Evolutionary conservation across 352 stramenopile species (phyloP), one percentile per base, ranked within the genome.

Genomic region (Lagenidium sp.): DNA sequence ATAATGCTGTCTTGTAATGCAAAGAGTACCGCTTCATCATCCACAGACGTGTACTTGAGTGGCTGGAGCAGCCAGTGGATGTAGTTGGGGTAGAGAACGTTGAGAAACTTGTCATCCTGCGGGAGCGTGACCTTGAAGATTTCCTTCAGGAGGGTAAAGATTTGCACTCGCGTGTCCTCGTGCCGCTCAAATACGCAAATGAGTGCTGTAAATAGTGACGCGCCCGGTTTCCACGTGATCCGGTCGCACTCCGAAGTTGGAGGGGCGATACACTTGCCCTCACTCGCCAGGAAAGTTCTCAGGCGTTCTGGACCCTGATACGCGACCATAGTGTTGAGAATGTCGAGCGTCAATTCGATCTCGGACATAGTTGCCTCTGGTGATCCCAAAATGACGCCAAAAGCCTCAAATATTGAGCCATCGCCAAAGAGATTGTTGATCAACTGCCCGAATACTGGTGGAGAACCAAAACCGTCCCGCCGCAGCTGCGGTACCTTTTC

Each of bases 21-120:
- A 57, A 90, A 93, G 36, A 93, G 62, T 5, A 56, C 60, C 4
- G 65, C 58, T 11, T 55, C 46, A 22, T 74, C 53, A 41, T 82
- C 57, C 23, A 66, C 63, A 2, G 58, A 57, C 6, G 61, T 68
- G 43, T 65, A 80, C 60, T 87, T 88, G 53, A 93, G 49, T 3
- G 77, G 75, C 53, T 93, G 80, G 11, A 93, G 56, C 39, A 89
- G 36, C 80, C 80, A 93, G 18, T 82, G 73, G 50, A 90, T 90
- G 54, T 93, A 93, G 59, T 87, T 89, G 28, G 76, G 75, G 42
- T 93, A 93, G 24, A 93, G 49, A 37, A 92, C 77, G 50, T 76
- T 84, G 35, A 93, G 59, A 50, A 90, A 93, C 43, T 88, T 88
- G 73, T 93, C 77, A 53, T 93, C 80, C 65, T 86, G 77, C 19